Base-by-base conservation (phyloP, 352 stramenopile genomes). In the Globisporangium echinulatum region DNA sequence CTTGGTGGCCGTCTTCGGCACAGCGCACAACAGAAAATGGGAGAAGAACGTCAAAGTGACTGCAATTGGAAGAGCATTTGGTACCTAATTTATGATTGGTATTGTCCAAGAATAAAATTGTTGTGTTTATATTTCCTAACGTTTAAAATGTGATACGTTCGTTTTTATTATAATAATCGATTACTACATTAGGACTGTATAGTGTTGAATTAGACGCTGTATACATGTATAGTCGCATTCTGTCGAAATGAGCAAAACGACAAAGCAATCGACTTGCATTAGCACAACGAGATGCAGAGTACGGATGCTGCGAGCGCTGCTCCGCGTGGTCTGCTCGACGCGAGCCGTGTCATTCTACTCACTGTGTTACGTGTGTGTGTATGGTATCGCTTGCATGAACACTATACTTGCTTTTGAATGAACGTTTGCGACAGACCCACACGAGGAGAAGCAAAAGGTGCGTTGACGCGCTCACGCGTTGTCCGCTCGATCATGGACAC, bases 401-500 rank as follows among this genome's bases (percentile, higher is more conserved):
- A 25, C 25, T 25, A 25, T 44, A 44, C 40, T 44, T 13, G 40
- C 11, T 2, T 3, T 44, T 13, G 40, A 7, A 13, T 44, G 11
- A 7, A 13, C 40, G 7, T 13, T 44, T 44, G 40, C 40, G 7
- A 3, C 42, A 94, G 84, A 94, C 42, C 84, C 84, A 0, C 83
- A 94, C 55, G 84, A 94, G 61, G 82, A 94, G 71, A 94, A 94
- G 72, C 84, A 94, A 62, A 94, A 94, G 70, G 74, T 81, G 38
- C 11, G 55, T 25, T 25, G 25, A 25, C 25, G 25, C 25, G 25
- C 25, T 25, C 25, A 6, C 1, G 5, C 49, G 7, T n/a, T 39
- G 40, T 43, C 10, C 10, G 39, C 39, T 36, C 44, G 9, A 47
- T 19, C 42, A 43, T 51, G 39, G 39, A 43, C 39, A 1, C 9